Conservation (phyloP, 352 stramenopile genomes). For the Pythium rishiriense region DNA sequence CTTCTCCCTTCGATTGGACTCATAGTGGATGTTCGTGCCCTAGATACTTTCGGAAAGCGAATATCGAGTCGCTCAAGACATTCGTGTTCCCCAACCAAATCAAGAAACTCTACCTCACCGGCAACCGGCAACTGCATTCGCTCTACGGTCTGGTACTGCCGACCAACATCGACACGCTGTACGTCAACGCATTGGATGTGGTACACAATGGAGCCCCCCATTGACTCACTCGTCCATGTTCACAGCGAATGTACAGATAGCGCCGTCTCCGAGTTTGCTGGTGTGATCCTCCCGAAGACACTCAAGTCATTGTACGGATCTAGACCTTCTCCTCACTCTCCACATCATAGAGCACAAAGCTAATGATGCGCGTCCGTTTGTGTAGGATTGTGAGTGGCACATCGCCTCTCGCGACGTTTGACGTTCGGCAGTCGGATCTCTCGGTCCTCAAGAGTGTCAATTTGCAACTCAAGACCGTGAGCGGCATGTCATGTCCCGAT, state of each 20-base stretch:
- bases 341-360: not conserved
- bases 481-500: constrained; percentile 8
- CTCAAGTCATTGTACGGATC: constrained; percentile 47
- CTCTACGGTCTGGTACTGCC: constrained; percentile 47
- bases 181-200: not conserved
- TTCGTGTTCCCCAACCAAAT: constrained; percentile 27
- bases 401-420: constrained; percentile 12
- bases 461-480: not conserved
- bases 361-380: not conserved
- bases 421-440: constrained; percentile 19
- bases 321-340: not conserved
- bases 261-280: constrained; percentile 23
- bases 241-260: constrained; percentile 26
- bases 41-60: constrained; percentile 23
- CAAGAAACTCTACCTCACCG: constrained; percentile 34
- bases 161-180: constrained; percentile 31
- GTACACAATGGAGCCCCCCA: too few relatives aligned
- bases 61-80: constrained; percentile 10
- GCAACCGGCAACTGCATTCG: constrained; percentile 43
- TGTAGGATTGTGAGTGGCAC: constrained; percentile 9
- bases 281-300: constrained; percentile 32
- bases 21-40: not conserved
- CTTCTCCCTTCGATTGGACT: constrained; percentile 8
- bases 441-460: constrained; percentile 11
- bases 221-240: too few relatives aligned